Conservation (phyloP, 192 early-diverging fungal species). For the Glomus cerebriforme region DNA sequence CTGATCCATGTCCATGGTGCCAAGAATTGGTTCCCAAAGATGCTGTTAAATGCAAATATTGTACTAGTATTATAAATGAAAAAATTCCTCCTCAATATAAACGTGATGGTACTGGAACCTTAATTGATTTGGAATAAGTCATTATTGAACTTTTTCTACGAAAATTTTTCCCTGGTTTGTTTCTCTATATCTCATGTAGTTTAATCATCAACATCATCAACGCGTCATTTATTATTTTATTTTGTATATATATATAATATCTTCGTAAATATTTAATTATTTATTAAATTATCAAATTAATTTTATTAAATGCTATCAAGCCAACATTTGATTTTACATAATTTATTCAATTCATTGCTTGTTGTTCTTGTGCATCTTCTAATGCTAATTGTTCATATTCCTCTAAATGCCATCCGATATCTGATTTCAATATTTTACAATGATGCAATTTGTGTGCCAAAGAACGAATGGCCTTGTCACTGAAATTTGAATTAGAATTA, state of each 20-base stretch:
- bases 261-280: background rate
- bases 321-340: too few relatives aligned
- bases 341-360: background rate
- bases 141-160: too few relatives aligned
- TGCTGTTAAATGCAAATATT: slow-evolving; percentile 48
- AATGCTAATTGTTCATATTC: slow-evolving; percentile 72
- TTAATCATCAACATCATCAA: too few relatives aligned
- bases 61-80: slow-evolving; percentile 45
- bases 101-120: background rate
- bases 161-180: too few relatives aligned
- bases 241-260: too few relatives aligned
- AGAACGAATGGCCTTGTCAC: slow-evolving; percentile 71
- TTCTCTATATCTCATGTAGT: too few relatives aligned
- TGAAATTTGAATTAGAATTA: background rate
- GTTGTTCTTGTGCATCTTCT: slow-evolving; percentile 36
- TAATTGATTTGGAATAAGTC: slow-evolving; percentile 5
- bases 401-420: slow-evolving; percentile 79
- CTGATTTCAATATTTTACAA: slow-evolving; percentile 65
- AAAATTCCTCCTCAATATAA: slow-evolving; percentile 38
- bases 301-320: too few relatives aligned
- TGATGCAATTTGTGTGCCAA: slow-evolving; percentile 82
- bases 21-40: slow-evolving; percentile 38
- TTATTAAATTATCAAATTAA: too few relatives aligned
- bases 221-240: too few relatives aligned
- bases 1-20: slow-evolving; percentile 41